These are phyloP conservation scores for Strobilomyces echinocephalus DNA, from an alignment of 768 basidiomycete species.

Conservation along the genomic window DNA sequence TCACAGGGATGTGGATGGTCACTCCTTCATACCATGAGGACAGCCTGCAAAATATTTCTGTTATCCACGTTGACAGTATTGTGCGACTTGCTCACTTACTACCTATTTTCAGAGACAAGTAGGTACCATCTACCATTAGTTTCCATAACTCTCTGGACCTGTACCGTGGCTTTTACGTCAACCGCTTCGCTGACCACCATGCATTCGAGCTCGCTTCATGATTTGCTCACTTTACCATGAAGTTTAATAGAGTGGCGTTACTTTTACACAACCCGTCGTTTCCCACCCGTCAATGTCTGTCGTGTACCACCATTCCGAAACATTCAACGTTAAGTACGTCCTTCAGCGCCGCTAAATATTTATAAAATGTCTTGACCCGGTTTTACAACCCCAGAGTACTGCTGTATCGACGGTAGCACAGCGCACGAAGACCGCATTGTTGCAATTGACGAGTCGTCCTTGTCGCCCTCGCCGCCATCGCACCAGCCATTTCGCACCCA, in stretches of 20 bases:
- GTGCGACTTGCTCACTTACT: neutral
- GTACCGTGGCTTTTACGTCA: neutral
- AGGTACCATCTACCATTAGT: neutral
- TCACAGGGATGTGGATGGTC: neutral
- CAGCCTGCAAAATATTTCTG: neutral
- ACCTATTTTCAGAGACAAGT: neutral
- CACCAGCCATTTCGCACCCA: neutral
- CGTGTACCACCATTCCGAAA: too few species aligned
- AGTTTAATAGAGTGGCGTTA: too few species aligned
- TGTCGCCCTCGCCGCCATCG: neutral
- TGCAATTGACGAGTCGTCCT: too few species aligned
- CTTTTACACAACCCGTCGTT: too few species aligned
- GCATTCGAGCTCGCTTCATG: neutral
- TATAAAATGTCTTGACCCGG: too few species aligned
- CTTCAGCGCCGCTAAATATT: too few species aligned
- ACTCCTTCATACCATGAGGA: neutral
- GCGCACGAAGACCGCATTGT: too few species aligned
- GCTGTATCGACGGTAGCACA: too few species aligned
- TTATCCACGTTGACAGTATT: neutral
- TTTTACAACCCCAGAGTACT: too few species aligned
- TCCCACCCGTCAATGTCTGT: too few species aligned
- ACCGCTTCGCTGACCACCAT: neutral
- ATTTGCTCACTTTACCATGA: too few species aligned
- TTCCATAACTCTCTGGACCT: neutral
- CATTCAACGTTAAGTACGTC: constrained; percentile 46